Evolutionary conservation across 257 asterid species (phyloP).

Genomic region (Petunia secreta): DNA sequence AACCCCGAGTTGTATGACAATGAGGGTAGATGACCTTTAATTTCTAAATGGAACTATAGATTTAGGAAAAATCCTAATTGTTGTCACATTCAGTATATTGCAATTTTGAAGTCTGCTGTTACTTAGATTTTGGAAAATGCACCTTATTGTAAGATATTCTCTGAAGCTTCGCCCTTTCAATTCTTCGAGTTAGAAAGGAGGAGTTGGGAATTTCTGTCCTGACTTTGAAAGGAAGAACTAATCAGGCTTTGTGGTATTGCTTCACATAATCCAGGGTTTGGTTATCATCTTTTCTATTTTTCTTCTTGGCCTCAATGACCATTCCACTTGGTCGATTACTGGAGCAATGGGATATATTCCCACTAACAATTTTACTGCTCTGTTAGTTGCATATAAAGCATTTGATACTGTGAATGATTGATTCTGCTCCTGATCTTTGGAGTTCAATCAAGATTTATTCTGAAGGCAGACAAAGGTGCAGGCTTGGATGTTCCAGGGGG

Average conservation of each 20-base stretch:
- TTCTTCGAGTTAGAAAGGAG: not conserved
- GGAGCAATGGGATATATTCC: not conserved
- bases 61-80: not conserved
- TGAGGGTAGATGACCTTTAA: not conserved
- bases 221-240: constrained; percentile 3
- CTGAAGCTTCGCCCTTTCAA: not conserved
- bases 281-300: not conserved
- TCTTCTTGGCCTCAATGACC: not conserved
- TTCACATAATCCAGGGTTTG: not conserved
- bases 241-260: not conserved
- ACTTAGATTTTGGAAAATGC: not conserved
- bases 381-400: not conserved
- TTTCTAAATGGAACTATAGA: not conserved
- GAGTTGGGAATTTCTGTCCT: not conserved
- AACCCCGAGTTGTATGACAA: not conserved
- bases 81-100: not conserved
- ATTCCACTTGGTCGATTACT: not conserved
- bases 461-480: not conserved
- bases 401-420: not conserved
- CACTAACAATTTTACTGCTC: not conserved
- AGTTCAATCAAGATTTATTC: not conserved
- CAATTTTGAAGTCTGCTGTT: not conserved
- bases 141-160: constrained; percentile 2
- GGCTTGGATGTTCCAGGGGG: not conserved
- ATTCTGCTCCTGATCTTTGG: not conserved